Base-by-base conservation (phyloP, 768 basidiomycete species). In the Russula sp. region DNA sequence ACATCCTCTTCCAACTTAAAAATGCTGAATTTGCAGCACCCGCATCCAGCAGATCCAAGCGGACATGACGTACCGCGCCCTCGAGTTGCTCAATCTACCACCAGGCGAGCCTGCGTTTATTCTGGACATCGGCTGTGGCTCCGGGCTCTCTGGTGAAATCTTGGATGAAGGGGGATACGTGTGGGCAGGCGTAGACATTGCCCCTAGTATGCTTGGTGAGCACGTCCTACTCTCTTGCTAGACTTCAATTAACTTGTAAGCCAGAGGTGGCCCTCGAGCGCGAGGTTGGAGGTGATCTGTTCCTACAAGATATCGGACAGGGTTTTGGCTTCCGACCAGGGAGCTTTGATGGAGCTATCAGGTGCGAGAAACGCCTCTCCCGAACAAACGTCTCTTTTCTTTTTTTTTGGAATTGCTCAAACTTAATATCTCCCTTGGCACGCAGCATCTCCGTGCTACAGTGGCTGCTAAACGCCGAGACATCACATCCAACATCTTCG, bases 381-480 rank as follows among this genome's bases (percentile, higher is more conserved):
- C 45, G 40, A 40, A 40, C 11, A 5, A 14, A 40, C 40, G 2
- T 31, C 6, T 27, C 54, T 57, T 47, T 39, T 55, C 42, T 35
- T 42, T 53, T 45, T 48, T 42, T 20, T 50, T n/a, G 8, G 2
- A 6, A 18, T 39, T 61, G 1, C 48, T 49, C 9, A 22, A 34
- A 18, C 16, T 14, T 51, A 10, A 47, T 20, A 47, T 16, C 27
- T 31, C 27, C 27, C 14, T 34, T n/a, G 50, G 14, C 55, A 51
- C 61, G 3, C 70, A 98, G 96, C 71, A 90, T 99, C 70, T 99
- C 97, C 31, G 96, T 98, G n/a, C 78, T 99, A 6, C 97, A 99
- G 77, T 99, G 97, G 97, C 80, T 99, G 3, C 81, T 98, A 62
- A 99, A 98, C 73, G 95, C 96, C 31, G 97, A 98, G 73, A 90